Percentiles rank a stretch among this genome's conserved stretches.
These are phyloP conservation scores for Santalum album DNA, from an alignment of 164 flowering plant genomes.

Conservation along the genomic window DNA sequence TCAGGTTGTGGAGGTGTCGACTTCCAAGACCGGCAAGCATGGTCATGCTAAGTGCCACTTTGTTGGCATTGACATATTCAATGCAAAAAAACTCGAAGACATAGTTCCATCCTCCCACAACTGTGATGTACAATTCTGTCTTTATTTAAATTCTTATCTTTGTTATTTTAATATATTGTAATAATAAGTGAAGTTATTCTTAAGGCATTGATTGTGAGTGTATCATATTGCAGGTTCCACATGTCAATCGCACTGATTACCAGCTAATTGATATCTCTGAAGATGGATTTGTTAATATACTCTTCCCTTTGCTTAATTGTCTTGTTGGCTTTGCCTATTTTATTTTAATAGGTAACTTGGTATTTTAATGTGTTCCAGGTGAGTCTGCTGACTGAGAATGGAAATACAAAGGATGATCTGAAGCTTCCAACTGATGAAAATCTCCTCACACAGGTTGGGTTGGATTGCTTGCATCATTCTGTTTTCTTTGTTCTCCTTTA, in stretches of 20 bases:
- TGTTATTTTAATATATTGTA: too few species aligned
- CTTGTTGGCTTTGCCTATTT: not conserved
- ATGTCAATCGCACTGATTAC: constrained; percentile 3
- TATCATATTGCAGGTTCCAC: constrained; percentile 4
- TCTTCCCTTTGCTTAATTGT: not conserved
- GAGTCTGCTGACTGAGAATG: constrained; percentile 4
- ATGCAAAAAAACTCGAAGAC: not conserved
- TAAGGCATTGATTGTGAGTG: too few species aligned
- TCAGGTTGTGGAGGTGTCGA: not conserved
- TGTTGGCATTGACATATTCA: not conserved
- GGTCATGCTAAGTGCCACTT: constrained; percentile 1
- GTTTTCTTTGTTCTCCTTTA: too few species aligned
- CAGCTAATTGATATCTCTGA: constrained; percentile 6
- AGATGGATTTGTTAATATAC: constrained; percentile 1
- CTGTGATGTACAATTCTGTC: not conserved
- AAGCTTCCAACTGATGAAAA: constrained; percentile 3
- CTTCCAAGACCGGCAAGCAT: not conserved
- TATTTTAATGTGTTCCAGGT: not conserved
- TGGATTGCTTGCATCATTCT: too few species aligned
- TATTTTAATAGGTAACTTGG: not conserved
- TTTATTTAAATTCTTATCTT: not conserved
- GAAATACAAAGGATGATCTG: constrained; percentile 2
- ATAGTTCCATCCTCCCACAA: not conserved
- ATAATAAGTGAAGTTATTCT: too few species aligned
- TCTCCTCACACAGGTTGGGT: not conserved